Evolutionary conservation across 805 yeast genomes (phyloP).

Genomic region (Clavispora vitiphila): DNA sequence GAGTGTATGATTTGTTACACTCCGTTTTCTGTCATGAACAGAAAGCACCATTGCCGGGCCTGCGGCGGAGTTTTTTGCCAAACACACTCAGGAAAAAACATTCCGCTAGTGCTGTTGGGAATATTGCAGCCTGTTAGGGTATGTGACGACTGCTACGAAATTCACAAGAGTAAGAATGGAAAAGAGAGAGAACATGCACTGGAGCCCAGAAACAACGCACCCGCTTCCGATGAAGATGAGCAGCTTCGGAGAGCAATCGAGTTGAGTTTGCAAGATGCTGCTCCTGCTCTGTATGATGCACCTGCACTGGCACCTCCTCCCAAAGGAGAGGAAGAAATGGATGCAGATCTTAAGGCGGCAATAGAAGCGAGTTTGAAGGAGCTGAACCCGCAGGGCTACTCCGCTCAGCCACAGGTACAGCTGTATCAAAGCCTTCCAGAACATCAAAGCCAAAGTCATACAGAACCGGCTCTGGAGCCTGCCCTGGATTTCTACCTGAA

Average conservation of each 20-base stretch:
- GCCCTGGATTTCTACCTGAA: constrained; percentile 21
- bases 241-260: constrained; percentile 75
- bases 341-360: constrained; percentile 85
- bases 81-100: constrained; percentile 68
- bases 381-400: constrained; percentile 12
- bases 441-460: neutral
- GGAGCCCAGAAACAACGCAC: neutral
- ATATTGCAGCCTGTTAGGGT: constrained; percentile 87
- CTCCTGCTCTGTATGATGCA: constrained; percentile 10
- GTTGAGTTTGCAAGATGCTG: constrained; percentile 61
- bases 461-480: constrained; percentile 15
- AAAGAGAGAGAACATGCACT: neutral
- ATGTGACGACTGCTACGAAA: constrained; percentile 82
- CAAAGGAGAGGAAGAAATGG: constrained; percentile 59
- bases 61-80: constrained; percentile 95
- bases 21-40: constrained; percentile 70
- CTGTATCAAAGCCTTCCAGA: neutral
- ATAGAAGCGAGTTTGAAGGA: constrained; percentile 87
- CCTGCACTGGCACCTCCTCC: constrained; percentile 5
- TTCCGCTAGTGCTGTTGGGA: constrained; percentile 78
- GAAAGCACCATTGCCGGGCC: constrained; percentile 95
- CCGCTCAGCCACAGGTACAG: constrained; percentile 5
- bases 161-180: constrained; percentile 39
- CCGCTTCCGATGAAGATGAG: constrained; percentile 50
- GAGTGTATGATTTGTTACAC: constrained; percentile 92